A percentile compares a stretch with the other conserved stretches of the same genome.
These are phyloP conservation scores for Zymoseptoria ardabiliae DNA, from an alignment of 2,329 filamentous ascomycete genomes.

Conservation along the genomic window DNA sequence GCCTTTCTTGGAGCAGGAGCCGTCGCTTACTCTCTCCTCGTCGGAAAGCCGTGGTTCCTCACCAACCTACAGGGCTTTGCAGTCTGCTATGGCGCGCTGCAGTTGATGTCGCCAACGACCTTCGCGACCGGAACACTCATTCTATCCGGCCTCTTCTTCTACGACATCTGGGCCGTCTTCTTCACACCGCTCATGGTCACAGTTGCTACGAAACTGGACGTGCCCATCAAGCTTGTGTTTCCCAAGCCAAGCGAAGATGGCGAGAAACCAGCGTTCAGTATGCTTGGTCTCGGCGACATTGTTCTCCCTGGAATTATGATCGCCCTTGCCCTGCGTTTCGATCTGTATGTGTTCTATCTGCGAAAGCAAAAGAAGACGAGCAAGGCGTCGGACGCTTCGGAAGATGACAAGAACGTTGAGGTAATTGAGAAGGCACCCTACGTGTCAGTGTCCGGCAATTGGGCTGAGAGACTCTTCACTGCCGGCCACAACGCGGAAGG, in stretches of 20 bases:
- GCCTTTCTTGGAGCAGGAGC: conserved; percentile 48
- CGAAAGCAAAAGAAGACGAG: conserved; percentile 53
- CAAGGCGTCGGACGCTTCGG: conserved; percentile 16
- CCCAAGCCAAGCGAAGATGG: conserved; percentile 51
- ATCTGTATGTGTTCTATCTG: conserved; percentile 77
- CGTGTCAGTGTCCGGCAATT: conserved; percentile 55
- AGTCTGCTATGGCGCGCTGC: conserved; percentile 75
- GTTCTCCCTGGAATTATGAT: conserved; percentile 89
- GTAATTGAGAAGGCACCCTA: conserved; percentile 35
- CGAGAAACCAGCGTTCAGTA: conserved; percentile 46
- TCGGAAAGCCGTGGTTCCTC: conserved; percentile 59
- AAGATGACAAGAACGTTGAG: conserved; percentile 15
- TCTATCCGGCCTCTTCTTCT: conserved; percentile 75
- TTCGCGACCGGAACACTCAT: conserved; percentile 76
- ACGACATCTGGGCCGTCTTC: conserved; percentile 90
- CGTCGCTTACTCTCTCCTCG: conserved; percentile 57
- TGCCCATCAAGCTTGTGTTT: conserved; percentile 87
- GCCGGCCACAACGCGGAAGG: neutral
- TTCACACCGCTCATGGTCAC: conserved; percentile 82
- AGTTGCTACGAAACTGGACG: conserved; percentile 81
- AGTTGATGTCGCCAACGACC: conserved; percentile 81
- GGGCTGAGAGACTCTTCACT: conserved; percentile 82
- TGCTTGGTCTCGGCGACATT: conserved; percentile 91
- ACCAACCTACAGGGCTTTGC: conserved; percentile 83
- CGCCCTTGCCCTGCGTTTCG: conserved; percentile 80